Evolutionary conservation across 2,329 filamentous ascomycete species (phyloP), one percentile per base, ranked within the genome.

Genomic region (Colletotrichum sp.): DNA sequence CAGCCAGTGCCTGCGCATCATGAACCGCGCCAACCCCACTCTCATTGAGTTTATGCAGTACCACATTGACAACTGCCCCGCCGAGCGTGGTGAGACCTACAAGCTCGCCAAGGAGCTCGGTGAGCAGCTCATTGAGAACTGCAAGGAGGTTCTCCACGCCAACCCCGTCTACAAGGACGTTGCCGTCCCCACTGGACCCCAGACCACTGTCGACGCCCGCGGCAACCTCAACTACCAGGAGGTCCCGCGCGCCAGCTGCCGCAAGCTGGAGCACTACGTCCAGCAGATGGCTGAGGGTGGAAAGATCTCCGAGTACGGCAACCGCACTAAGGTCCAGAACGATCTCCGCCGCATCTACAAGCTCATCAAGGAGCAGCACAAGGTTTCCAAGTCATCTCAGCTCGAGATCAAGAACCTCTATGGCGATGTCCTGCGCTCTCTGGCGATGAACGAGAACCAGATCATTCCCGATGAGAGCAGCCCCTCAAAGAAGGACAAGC

Each of bases 41-140:
- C 92, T 99, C 2, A 91, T 99, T 74, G 96, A 99, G 80, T 99
- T 98, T 86, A 99, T 99, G 97, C 97, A 99, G 84, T 99, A 99
- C 82, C 97, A 99, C 87, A 99, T 99, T 82, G 97, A 99, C 82
- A 97, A 99, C 88, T 99, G 96, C 88, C 97, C 97, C 1, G 96
- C 96, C 0, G 96, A 99, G 83, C 94, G 96, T 67, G 97, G 97
- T 75, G 97, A 99, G 88, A 99, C 97, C 2, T 99, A 99, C 87
- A 92, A 97, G 87, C 93, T 99, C n/a, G 97, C 97, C 59, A 98
- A 99, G 88, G 93, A 97, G 85, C 94, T 99, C 28, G 96, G 95
- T 43, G 90, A 95, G 82, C 95, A 98, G 87, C 93, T 99, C 71
- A 98, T 99, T 80, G 95, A 98, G 84, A 99, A 99, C 88, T 99